phyloP scores from a whole-genome alignment of 2,329 filamentous ascomycete genomes.

The Fusarium incarnatum region DNA sequence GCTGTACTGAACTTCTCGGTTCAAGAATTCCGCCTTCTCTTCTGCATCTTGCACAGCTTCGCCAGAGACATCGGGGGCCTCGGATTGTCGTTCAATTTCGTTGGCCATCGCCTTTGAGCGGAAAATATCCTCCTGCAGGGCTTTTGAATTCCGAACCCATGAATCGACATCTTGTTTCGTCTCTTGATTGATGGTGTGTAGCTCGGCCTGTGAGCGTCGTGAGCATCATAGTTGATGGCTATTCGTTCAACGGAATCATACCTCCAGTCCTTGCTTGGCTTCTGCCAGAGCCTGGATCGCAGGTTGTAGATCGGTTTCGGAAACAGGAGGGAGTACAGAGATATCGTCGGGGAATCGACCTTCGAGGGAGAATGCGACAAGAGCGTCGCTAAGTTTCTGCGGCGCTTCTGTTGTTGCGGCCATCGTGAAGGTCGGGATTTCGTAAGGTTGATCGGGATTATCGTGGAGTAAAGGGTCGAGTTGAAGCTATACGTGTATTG shows the following conservation, averaged over 20 bases:
- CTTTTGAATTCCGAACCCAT: slow-evolving; percentile 88
- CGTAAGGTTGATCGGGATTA: neutral
- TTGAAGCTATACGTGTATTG: slow-evolving; percentile 32
- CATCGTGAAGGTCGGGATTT: slow-evolving; percentile 42
- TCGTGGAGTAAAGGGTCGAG: neutral
- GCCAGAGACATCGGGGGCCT: slow-evolving; percentile 68
- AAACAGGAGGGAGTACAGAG: slow-evolving; percentile 53
- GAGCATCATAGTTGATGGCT: slow-evolving; percentile 28
- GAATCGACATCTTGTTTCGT: slow-evolving; percentile 82
- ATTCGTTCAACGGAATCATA: slow-evolving; percentile 39
- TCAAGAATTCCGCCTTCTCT: slow-evolving; percentile 66
- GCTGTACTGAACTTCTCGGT: slow-evolving; percentile 69
- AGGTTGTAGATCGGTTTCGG: slow-evolving; percentile 54
- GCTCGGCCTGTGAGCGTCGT: slow-evolving; percentile 62
- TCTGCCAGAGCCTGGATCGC: slow-evolving; percentile 54
- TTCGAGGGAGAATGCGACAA: slow-evolving; percentile 56
- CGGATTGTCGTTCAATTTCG: slow-evolving; percentile 82
- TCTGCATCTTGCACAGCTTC: slow-evolving; percentile 65
- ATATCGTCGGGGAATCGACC: slow-evolving; percentile 57
- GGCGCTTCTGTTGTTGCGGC: slow-evolving; percentile 45
- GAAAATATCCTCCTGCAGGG: slow-evolving; percentile 86
- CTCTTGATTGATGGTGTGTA: slow-evolving; percentile 80
- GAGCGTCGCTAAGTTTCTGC: slow-evolving; percentile 54
- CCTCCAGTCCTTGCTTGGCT: slow-evolving; percentile 55
- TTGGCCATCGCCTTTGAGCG: slow-evolving; percentile 82